Evolutionary conservation across 106 monocot species (phyloP).

Genomic region (Platanthera guangdongensis): DNA sequence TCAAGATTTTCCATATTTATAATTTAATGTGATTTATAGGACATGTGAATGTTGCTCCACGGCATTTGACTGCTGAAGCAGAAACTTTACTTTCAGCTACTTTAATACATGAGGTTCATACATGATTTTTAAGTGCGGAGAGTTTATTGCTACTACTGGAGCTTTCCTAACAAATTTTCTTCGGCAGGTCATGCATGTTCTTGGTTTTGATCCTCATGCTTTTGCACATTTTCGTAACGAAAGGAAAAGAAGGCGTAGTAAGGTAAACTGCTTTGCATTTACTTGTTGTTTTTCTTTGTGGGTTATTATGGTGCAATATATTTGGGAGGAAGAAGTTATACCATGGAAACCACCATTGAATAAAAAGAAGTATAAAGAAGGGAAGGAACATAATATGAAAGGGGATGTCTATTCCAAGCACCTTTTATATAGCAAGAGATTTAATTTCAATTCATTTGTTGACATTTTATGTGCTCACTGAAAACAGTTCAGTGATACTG

Average conservation of each 20-base stretch:
- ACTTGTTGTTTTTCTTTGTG: background rate
- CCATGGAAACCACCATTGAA: background rate
- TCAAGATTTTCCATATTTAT: background rate
- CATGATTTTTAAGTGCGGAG: background rate
- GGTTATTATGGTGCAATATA: background rate
- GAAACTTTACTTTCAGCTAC: conserved; percentile 94
- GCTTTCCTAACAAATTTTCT: conserved; percentile 9
- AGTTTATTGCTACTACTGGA: background rate
- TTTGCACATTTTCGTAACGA: conserved; percentile 98
- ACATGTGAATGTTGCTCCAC: conserved; percentile 97
- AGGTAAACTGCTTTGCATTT: conserved; percentile 32
- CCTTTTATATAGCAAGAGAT: background rate
- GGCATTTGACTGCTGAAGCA: conserved; percentile 96
- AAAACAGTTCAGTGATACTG: background rate
- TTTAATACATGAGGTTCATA: conserved; percentile 76
- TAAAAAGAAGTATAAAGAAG: background rate
- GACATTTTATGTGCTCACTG: background rate
- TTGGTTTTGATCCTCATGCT: conserved; percentile 99
- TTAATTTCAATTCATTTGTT: background rate
- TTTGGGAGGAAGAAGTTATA: background rate
- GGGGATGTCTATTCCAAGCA: background rate
- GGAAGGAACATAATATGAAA: background rate
- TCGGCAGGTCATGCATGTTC: conserved; percentile 97
- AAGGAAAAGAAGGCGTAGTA: conserved; percentile 81
- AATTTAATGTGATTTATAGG: conserved; percentile 30